phyloP scores from a whole-genome alignment of 768 basidiomycete species.

The Steccherinum ochraceum region DNA sequence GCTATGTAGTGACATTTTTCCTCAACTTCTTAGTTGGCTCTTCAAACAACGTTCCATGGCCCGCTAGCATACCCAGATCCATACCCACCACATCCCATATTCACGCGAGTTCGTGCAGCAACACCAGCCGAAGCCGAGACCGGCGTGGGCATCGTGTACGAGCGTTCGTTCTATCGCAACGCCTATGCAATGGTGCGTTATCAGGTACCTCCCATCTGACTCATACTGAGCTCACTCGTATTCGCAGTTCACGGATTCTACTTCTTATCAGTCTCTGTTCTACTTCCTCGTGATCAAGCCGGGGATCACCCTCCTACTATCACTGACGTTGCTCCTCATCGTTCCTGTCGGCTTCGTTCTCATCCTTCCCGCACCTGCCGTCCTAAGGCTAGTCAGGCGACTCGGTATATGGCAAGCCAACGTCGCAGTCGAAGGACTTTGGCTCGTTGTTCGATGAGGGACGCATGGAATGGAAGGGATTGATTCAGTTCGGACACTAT shows the following conservation, averaged over 20 bases:
- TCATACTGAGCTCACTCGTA: background rate
- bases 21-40: constrained; percentile 46
- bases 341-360: constrained; percentile 53
- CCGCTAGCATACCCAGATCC: constrained; percentile 59
- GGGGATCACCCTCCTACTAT: constrained; percentile 63
- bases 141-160: constrained; percentile 35
- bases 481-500: no score
- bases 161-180: constrained; percentile 76
- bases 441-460: constrained; percentile 30
- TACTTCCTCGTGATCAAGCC: constrained; percentile 88
- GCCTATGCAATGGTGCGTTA: constrained; percentile 82
- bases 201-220: constrained; percentile 1
- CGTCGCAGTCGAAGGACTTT: constrained; percentile 69
- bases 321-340: constrained; percentile 46
- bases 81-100: constrained; percentile 67
- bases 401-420: constrained; percentile 82
- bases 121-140: constrained; percentile 44
- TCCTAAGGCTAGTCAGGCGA: constrained; percentile 55
- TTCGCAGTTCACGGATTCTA: constrained; percentile 68
- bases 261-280: constrained; percentile 80
- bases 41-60: constrained; percentile 66
- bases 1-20: background rate
- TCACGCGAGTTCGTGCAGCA: constrained; percentile 53
- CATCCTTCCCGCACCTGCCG: constrained; percentile 61
- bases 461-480: no score